Evolutionary conservation across 2,329 filamentous ascomycete species (phyloP), one percentile per base, ranked within the genome.

Genomic region (Colletotrichum viniferum): DNA sequence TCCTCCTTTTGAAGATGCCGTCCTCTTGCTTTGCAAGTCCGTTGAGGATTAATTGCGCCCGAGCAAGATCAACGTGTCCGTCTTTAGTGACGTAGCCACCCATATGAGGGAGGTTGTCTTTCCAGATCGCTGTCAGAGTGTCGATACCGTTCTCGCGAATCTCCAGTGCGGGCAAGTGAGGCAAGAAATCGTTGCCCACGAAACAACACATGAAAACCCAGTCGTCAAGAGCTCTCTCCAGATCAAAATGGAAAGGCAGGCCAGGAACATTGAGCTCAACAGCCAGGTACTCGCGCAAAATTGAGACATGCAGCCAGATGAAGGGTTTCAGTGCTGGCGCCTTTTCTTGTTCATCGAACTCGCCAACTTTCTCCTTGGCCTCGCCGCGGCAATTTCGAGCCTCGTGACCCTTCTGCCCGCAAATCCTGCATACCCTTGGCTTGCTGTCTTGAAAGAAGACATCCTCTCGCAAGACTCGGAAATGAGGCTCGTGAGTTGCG

Each of bases 151-250:
- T 96, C 82, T 99, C 97, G 76, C 97, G 92, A 83, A 99, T 98
- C 84, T 98, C 97, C 74, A 99, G 90, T 80, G 96, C 98, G n/a
- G 97, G 97, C 74, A 99, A 88, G 88, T 99, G 97, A 66, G 97
- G 97, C 79, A 99, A 87, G 86, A 99, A 99, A 87, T 99, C 97
- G 85, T 99, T 99, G 79, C 96, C 96, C 72, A 98, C 96, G 83
- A 98, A 98, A 87, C 97, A 98, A 86, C 96, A 98, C 92, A 98
- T 97, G 84, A 98, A 98, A 16, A 98, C 95, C 97, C 96, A 98
- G 83, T 98, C 96, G 84, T 98, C 97, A 74, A 98, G 91, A 30
- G 96, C 96, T 78, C 97, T 93, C 85, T 99, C 97, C 60, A 99
- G 89, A 82, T 99, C 96, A 84, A 98, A 98, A 70, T 92, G 91